Conservation (phyloP, 2,329 filamentous ascomycete genomes). For the Cytospora mali region DNA sequence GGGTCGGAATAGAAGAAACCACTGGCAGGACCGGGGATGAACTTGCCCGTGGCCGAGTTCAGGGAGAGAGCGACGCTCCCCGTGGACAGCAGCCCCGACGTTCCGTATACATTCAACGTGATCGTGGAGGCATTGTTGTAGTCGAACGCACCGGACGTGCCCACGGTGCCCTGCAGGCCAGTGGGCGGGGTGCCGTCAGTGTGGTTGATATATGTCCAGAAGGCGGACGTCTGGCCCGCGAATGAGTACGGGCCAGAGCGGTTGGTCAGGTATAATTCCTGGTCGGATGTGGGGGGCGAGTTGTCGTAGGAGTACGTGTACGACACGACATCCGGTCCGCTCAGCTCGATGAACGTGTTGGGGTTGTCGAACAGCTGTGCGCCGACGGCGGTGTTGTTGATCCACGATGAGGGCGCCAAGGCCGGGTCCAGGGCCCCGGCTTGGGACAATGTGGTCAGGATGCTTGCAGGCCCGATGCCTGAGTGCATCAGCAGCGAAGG, state of each 20-base stretch:
- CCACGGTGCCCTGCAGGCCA: conserved; percentile 56
- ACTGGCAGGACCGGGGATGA: conserved; percentile 44
- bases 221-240: conserved; percentile 54
- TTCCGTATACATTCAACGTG: conserved; percentile 60
- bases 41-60: conserved; percentile 41
- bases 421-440: conserved; percentile 28
- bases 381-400: conserved; percentile 53
- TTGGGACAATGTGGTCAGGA: conserved; percentile 27
- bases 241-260: conserved; percentile 56
- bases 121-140: conserved; percentile 49
- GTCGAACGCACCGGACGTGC: conserved; percentile 47
- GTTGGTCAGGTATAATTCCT: conserved; percentile 48
- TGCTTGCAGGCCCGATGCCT: conserved; percentile 39
- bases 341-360: conserved; percentile 56
- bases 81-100: conserved; percentile 53
- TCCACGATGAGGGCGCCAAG: conserved; percentile 44
- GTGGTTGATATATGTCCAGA: conserved; percentile 53
- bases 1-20: conserved; percentile 51
- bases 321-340: conserved; percentile 45
- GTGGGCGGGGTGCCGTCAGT: conserved; percentile 42
- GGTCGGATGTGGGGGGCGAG: conserved; percentile 45
- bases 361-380: conserved; percentile 58
- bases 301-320: conserved; percentile 51
- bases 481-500: conserved; percentile 43
- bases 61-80: conserved; percentile 46